Percentiles rank a stretch among this genome's conserved stretches.
These are phyloP conservation scores for Vigna angularis DNA, from an alignment of 306 rosid genomes.

Conservation along the genomic window DNA sequence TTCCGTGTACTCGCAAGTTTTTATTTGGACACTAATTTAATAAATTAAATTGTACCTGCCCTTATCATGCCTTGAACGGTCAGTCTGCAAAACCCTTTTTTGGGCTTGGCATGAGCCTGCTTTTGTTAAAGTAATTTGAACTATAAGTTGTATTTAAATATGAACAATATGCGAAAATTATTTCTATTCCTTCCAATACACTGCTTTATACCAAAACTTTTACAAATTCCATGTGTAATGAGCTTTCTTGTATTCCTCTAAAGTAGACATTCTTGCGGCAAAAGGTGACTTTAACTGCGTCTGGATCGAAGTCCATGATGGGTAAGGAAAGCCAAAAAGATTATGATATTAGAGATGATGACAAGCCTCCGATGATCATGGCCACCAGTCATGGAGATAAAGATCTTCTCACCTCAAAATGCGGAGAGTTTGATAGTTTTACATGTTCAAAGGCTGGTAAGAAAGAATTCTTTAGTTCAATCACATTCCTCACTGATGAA, in stretches of 20 bases:
- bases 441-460: constrained; percentile 36
- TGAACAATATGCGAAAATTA: not conserved
- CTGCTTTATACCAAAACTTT: not conserved
- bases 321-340: constrained; percentile 50
- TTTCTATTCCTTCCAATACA: constrained; percentile 20
- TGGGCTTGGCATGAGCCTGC: not conserved
- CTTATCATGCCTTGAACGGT: constrained; percentile 10
- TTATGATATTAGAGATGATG: constrained; percentile 42
- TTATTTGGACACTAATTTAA: not conserved
- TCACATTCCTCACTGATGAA: constrained; percentile 28
- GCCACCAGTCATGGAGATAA: constrained; percentile 38
- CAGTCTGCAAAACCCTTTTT: constrained; percentile 21
- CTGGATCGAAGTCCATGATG: constrained; percentile 43
- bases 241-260: constrained; percentile 41
- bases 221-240: constrained; percentile 20
- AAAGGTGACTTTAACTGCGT: constrained; percentile 70
- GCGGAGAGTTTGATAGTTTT: constrained; percentile 37
- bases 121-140: constrained; percentile 21
- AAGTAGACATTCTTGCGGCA: constrained; percentile 84
- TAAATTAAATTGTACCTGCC: constrained; percentile 14
- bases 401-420: constrained; percentile 33
- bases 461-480: constrained; percentile 40
- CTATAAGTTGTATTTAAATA: not conserved
- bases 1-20: not conserved
- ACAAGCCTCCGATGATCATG: constrained; percentile 39